Evolutionary conservation across 129 eudicot species (phyloP), one percentile per base, ranked within the genome.

Genomic region (Heracleum sosnowskyi): DNA sequence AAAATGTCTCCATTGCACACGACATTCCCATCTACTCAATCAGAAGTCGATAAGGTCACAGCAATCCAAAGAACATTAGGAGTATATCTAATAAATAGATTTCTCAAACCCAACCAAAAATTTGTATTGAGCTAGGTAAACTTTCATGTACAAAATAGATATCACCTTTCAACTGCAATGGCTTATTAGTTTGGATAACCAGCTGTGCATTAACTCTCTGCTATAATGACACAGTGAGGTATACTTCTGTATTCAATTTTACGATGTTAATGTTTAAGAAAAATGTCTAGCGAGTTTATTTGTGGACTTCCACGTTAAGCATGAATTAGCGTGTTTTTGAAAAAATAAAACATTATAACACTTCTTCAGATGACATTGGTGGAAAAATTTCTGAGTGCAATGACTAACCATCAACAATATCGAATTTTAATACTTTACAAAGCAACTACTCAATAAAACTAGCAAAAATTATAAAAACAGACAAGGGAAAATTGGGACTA

Each of bases 1-100:
- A 89, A 39, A 91, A 79, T 22, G 98, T 93, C 81, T 93, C 98
- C 78, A 91, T 73, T 75, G 98, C 98, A 85, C 97, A 86, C 34
- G 96, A 87, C 98, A 93, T 88, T 24, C 98, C 98, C 90, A 91
- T 81, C 98, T 93, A 47, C 73, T 42, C 40, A 63, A 51, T 1
- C 62, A 22, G 26, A 39, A 29, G 9, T 28, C 36, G 2, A 66
- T 31, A 29, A 17, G 73, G 13, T 46, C 64, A 79, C 57, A 28
- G 31, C 42, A 66, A 66, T 0, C 20, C 39, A 64, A 29, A 64
- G 22, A 13, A 1, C 22, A 29, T 64, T 15, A 29, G 5, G 18
- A 11, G n/a, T 12, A n/a, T 57, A 64, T 64, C 37, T 64, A 64
- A 4, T 1, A 64, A 11, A 26, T 1, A 4, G 37, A 26, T 0